Percentiles rank a stretch among this genome's conserved stretches.
phyloP scores from a whole-genome alignment of 768 basidiomycete species.

The Obba rivulosa region DNA sequence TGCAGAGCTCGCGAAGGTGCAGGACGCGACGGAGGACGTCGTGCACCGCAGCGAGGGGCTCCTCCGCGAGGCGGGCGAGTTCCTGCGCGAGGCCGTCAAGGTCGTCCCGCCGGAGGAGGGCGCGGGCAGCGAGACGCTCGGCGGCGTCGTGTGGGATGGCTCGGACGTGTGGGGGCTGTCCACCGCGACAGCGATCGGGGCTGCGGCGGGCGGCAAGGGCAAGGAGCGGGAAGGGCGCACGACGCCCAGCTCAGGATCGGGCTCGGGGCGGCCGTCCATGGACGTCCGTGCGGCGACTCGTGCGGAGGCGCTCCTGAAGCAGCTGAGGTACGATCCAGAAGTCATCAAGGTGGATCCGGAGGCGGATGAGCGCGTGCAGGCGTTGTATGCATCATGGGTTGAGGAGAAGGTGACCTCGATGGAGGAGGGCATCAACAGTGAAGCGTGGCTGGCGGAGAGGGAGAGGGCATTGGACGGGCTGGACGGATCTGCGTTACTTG shows the following conservation, averaged over 20 bases:
- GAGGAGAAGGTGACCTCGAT: slow-evolving; percentile 43
- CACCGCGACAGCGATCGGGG: slow-evolving; percentile 23
- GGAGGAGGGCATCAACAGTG: slow-evolving; percentile 48
- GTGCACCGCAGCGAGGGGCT: slow-evolving; percentile 56
- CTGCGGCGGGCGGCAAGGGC: slow-evolving; percentile 26
- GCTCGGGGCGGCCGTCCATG: slow-evolving; percentile 22
- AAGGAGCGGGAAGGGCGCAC: slow-evolving; percentile 30
- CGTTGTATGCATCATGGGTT: slow-evolving; percentile 55
- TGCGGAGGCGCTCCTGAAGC: slow-evolving; percentile 69
- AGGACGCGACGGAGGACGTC: slow-evolving; percentile 80
- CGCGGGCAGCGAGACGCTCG: slow-evolving; percentile 16
- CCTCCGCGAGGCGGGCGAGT: slow-evolving; percentile 50
- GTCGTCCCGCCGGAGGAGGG: slow-evolving; percentile 78
- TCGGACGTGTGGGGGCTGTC: slow-evolving; percentile 82
- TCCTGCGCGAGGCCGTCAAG: slow-evolving; percentile 79
- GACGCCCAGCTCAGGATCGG: slow-evolving; percentile 23
- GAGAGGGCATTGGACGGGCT: slow-evolving; percentile 42
- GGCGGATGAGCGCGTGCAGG: slow-evolving; percentile 49
- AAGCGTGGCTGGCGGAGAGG: slow-evolving; percentile 51
- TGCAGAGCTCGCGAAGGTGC: slow-evolving; percentile 65
- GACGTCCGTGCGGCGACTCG: slow-evolving; percentile 59
- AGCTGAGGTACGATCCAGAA: slow-evolving; percentile 68
- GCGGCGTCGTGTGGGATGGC: slow-evolving; percentile 74
- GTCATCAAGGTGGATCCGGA: slow-evolving; percentile 76
- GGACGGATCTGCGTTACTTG: slow-evolving; percentile 49